phyloP scores from a whole-genome alignment of 2,329 filamentous ascomycete genomes.

The Aspergillus flavus region DNA sequence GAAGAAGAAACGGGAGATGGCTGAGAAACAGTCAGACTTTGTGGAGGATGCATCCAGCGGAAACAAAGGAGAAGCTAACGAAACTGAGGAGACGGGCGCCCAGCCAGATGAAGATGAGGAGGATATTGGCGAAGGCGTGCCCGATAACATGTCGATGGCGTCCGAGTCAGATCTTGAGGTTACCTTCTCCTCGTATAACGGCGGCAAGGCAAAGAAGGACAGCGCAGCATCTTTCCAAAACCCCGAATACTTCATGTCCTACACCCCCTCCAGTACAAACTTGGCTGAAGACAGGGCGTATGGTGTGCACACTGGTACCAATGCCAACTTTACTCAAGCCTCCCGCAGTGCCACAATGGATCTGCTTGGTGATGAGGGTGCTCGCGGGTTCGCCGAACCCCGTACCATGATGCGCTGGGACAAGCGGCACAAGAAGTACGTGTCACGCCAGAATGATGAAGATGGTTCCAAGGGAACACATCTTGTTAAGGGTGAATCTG shows the following conservation, averaged over 20 bases:
- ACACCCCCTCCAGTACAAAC: conserved; percentile 79
- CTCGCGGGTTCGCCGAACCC: conserved; percentile 75
- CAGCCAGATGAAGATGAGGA: conserved; percentile 47
- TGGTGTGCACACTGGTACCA: conserved; percentile 81
- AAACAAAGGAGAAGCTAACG: conserved; percentile 22
- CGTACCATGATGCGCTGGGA: conserved; percentile 88
- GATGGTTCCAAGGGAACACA: conserved; percentile 79
- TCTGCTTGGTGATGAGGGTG: conserved; percentile 82
- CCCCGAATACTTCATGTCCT: conserved; percentile 93
- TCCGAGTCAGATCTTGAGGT: conserved; percentile 67
- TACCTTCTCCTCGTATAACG: conserved; percentile 65
- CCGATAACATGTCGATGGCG: conserved; percentile 61
- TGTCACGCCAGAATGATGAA: conserved; percentile 86
- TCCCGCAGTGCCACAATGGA: conserved; percentile 92
- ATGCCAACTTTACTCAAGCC: conserved; percentile 79
- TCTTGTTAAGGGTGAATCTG: conserved; percentile 85
- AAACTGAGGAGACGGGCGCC: conserved; percentile 36
- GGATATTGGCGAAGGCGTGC: conserved; percentile 37
- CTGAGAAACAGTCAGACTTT: conserved; percentile 29
- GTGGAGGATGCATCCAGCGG: conserved; percentile 18
- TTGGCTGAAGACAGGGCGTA: conserved; percentile 89
- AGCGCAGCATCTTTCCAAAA: conserved; percentile 69
- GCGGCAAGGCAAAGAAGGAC: conserved; percentile 56
- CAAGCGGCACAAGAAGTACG: conserved; percentile 95
- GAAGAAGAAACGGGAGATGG: conserved; percentile 41